phyloP scores from a whole-genome alignment of 2,329 filamentous ascomycete genomes.

The Penicillium italicum region DNA sequence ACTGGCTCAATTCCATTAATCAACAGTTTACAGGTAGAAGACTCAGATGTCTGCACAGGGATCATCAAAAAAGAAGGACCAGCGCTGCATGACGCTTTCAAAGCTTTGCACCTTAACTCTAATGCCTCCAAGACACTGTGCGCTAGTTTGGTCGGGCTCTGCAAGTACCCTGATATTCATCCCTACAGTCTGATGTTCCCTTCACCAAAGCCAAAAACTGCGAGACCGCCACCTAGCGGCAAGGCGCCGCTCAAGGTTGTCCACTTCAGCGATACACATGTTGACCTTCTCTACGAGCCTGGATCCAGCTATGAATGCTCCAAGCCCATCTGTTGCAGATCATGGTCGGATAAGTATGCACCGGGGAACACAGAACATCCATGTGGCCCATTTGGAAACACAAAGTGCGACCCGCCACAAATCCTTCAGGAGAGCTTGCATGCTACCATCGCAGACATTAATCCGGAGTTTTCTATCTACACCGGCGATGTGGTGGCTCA shows the following conservation, averaged over 20 bases:
- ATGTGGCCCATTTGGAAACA: slow-evolving; percentile 52
- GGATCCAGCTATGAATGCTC: slow-evolving; percentile 55
- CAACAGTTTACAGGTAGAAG: slow-evolving; percentile 41
- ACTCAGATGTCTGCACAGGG: slow-evolving; percentile 56
- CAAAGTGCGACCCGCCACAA: slow-evolving; percentile 52
- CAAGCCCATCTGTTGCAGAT: slow-evolving; percentile 59
- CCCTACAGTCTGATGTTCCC: slow-evolving; percentile 47
- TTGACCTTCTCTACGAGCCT: slow-evolving; percentile 54
- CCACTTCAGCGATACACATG: slow-evolving; percentile 59
- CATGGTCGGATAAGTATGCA: slow-evolving; percentile 48
- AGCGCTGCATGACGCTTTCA: slow-evolving; percentile 50
- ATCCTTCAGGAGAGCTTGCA: slow-evolving; percentile 54
- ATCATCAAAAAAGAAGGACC: slow-evolving; percentile 52
- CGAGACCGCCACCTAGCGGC: slow-evolving; percentile 46
- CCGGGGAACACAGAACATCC: slow-evolving; percentile 50
- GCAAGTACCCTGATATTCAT: slow-evolving; percentile 48
- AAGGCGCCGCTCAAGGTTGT: slow-evolving; percentile 52
- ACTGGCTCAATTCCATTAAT: background rate
- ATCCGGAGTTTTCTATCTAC: slow-evolving; percentile 55
- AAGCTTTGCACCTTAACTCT: slow-evolving; percentile 48
- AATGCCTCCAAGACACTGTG: slow-evolving; percentile 53
- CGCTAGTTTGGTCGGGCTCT: slow-evolving; percentile 53
- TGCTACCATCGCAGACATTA: slow-evolving; percentile 38
- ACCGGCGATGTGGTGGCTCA: slow-evolving; percentile 59
- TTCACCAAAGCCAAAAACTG: slow-evolving; percentile 35